Evolutionary conservation across 352 stramenopile species (phyloP).

Genomic region (Blastocystis sp.): DNA sequence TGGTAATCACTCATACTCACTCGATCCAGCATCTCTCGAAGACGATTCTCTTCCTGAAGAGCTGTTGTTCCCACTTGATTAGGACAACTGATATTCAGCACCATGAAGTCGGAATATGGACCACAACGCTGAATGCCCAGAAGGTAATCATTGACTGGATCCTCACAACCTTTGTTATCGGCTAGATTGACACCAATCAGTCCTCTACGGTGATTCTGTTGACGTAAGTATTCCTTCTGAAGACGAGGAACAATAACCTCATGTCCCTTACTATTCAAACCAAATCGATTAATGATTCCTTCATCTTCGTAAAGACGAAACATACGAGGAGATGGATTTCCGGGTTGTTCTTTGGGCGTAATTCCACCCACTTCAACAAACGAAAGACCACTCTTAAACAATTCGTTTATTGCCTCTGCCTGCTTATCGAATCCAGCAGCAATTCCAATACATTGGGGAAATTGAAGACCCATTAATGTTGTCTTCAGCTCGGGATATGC

Average conservation of each 20-base stretch:
- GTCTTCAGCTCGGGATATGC: slow-evolving; percentile 45
- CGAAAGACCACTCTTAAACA: slow-evolving; percentile 75
- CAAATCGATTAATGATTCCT: slow-evolving; percentile 79
- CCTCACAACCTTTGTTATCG: slow-evolving; percentile 73
- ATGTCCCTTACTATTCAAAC: slow-evolving; percentile 77
- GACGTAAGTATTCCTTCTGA: slow-evolving; percentile 61
- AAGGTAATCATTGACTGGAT: slow-evolving; percentile 28
- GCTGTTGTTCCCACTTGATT: slow-evolving; percentile 75
- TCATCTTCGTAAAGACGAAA: slow-evolving; percentile 75
- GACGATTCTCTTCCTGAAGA: slow-evolving; percentile 64
- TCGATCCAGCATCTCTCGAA: slow-evolving; percentile 32
- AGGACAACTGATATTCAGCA: slow-evolving; percentile 92
- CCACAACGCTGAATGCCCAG: slow-evolving; percentile 79
- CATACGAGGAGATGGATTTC: slow-evolving; percentile 78
- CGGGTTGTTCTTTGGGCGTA: slow-evolving; percentile 73
- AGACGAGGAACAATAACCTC: slow-evolving; percentile 69
- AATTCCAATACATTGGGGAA: slow-evolving; percentile 76
- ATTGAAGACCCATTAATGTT: slow-evolving; percentile 67
- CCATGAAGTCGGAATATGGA: slow-evolving; percentile 89
- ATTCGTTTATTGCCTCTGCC: slow-evolving; percentile 66
- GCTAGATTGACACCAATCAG: slow-evolving; percentile 77
- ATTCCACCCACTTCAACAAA: slow-evolving; percentile 76
- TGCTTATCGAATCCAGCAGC: slow-evolving; percentile 80
- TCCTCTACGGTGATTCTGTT: slow-evolving; percentile 69
- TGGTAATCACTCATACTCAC: not conserved